Percentiles rank a stretch among this genome's conserved stretches.
Conservation (phyloP, 23 red algal genomes). For the Gracilaria vermiculophylla region DNA sequence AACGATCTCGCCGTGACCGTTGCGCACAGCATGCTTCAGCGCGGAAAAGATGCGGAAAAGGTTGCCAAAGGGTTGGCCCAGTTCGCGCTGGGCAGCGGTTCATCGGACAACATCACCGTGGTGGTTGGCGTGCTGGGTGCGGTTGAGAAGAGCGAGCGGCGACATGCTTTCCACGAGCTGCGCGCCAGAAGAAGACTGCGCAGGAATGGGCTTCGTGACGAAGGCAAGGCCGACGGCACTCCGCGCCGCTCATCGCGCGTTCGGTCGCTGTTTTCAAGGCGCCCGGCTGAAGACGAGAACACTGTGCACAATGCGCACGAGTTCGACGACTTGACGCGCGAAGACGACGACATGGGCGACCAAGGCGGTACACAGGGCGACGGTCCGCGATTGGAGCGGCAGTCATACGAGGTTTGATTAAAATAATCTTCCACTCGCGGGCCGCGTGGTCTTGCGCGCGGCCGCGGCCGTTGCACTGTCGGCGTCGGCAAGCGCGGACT, state of each 20-base stretch:
- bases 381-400: too few species aligned
- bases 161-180: neutral
- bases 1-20: neutral
- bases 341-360: too few species aligned
- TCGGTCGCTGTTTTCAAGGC: neutral
- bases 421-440: too few species aligned
- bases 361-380: too few species aligned
- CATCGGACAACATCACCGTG: slow-evolving; percentile 75
- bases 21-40: slow-evolving; percentile 35
- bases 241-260: neutral
- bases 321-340: neutral
- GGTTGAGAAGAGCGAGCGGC: neutral
- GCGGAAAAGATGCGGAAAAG: neutral
- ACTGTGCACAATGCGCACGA: neutral
- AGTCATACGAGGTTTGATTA: too few species aligned
- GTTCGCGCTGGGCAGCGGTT: slow-evolving; percentile 58
- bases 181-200: neutral
- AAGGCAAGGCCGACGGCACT: neutral
- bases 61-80: slow-evolving; percentile 54
- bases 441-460: too few species aligned
- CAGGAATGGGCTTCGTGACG: neutral
- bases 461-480: too few species aligned
- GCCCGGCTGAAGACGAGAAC: neutral
- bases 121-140: slow-evolving; percentile 23
- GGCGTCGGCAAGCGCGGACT: too few species aligned